Evolutionary conservation across 202 grass and related monocot species (phyloP), one percentile per base, ranked within the genome.

Genomic region (Zizania palustris): DNA sequence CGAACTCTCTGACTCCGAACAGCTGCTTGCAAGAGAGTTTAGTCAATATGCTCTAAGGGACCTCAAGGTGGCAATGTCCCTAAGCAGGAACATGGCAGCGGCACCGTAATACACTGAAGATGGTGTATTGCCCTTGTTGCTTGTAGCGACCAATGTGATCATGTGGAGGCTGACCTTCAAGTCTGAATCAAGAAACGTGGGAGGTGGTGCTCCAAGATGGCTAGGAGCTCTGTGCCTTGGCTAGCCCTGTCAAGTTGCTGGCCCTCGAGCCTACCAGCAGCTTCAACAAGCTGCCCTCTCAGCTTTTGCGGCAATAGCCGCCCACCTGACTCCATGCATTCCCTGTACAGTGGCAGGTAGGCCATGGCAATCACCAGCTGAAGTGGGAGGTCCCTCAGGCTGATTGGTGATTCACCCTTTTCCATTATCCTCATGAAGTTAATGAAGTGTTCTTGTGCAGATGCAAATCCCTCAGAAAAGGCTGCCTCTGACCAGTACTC

Each of bases 231-330:
- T 65, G 62, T 82, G 43, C 83, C 85, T 72, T 96, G 83, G 59
- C 72, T 87, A 64, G 58, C 74, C 57, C 69, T 87, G 43, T 93
- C 89, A 21, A 92, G 67, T 45, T 71, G 71, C 78, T 19, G 33
- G n/a, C 85, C 86, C 56, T 80, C 73, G 0, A 99, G 78, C 85
- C 92, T 92, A 35, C 71, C 86, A 45, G 88, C 89, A 34, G 92
- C 96, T 81, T 99, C 96, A n/a, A 96, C 71, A 62, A 99, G 92
- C 83, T 96, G 91, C 51, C 96, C 92, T 88, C 96, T 90, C 61
- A 99, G 81, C 67, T 84, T 99, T 44, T 99, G 96, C 1, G 91
- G 89, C 87, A 99, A 69, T 33, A 99, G 66, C 46, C 22, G 80
- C 28, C 89, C 96, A 59, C 81, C 82, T 6, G 80, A 77, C 69